phyloP scores from a whole-genome alignment of 495 filamentous ascomycete species.

The Hypoxylon fragiforme region DNA sequence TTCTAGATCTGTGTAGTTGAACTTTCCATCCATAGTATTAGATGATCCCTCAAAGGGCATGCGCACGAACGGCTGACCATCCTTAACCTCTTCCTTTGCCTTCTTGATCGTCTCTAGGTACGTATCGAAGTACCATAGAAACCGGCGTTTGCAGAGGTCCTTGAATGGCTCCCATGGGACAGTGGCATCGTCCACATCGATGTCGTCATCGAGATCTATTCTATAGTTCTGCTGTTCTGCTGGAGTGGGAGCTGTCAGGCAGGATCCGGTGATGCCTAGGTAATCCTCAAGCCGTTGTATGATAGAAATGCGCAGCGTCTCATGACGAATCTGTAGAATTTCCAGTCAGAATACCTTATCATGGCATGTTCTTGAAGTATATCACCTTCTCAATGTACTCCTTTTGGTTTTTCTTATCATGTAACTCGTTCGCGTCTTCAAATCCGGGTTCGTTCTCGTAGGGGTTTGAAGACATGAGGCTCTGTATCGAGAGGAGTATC shows the following conservation, averaged over 20 bases:
- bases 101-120: slow-evolving; percentile 73
- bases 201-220: slow-evolving; percentile 48
- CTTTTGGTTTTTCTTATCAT: slow-evolving; percentile 74
- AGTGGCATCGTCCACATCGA: slow-evolving; percentile 51
- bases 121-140: slow-evolving; percentile 93
- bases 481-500: slow-evolving; percentile 92
- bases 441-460: slow-evolving; percentile 97
- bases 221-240: slow-evolving; percentile 57
- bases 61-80: slow-evolving; percentile 63
- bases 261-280: slow-evolving; percentile 61
- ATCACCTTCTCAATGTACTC: slow-evolving; percentile 84
- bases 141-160: slow-evolving; percentile 87
- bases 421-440: slow-evolving; percentile 67
- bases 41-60: slow-evolving; percentile 84
- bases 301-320: slow-evolving; percentile 83
- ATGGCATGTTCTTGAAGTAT: background rate
- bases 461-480: slow-evolving; percentile 88
- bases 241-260: slow-evolving; percentile 39
- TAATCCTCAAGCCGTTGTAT: slow-evolving; percentile 83
- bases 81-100: slow-evolving; percentile 60
- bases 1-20: slow-evolving; percentile 78
- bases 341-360: slow-evolving; percentile 1
- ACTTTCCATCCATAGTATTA: slow-evolving; percentile 87
- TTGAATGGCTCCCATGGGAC: slow-evolving; percentile 76
- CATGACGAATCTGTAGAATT: slow-evolving; percentile 75